Base-by-base conservation (phyloP, 352 stramenopile genomes). In the Elongisporangium anandrum region DNA sequence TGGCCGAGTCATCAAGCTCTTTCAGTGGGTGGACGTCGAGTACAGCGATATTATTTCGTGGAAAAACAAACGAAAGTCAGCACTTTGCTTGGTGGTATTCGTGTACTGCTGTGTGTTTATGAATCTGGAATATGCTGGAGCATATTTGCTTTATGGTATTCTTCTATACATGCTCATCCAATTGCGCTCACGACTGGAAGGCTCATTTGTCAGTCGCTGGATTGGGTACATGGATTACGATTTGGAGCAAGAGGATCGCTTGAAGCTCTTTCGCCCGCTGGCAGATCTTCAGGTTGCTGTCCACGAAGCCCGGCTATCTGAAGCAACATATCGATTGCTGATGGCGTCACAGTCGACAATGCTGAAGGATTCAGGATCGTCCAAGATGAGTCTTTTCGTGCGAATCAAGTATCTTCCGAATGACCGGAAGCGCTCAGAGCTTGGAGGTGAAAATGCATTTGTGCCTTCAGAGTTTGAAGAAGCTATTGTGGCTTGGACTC, bases 41-140 rank as follows among this genome's bases (percentile, higher is more conserved):
- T 95, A 95, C 57, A 69, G 65, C 26, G 75, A 86, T 29, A 73
- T 95, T 16, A 95, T 95, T 57, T 78, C 82, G 19, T 95, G 86
- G 86, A 94, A 92, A 53, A 87, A 92, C 75, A 88, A 79, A 54
- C 85, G 81, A 55, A 92, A 90, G 56, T 95, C 86, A 8, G 69
- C 65, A 8, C 63, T 93, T 7, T 81, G 70, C 54, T 78, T 95
- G 34, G 51, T 62, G 39, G 51, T 71, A 21, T 95, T 95, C 51
- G 65, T 91, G 8, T 72, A 74, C 24, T 60, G 56, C n/a, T 95
- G 86, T 47, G 50, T 94, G 4, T 86, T 81, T 55, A 66, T 88
- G 12, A 65, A 95, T 54, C 69, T 90, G 17, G 86, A 95, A 65
- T 90, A 95, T 49, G 60, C 72, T 15, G 67, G 85, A 8, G 84